Evolutionary conservation across 1,284 basidiomycete genomes (phyloP).

Genomic region (Rhizoctonia solani): DNA sequence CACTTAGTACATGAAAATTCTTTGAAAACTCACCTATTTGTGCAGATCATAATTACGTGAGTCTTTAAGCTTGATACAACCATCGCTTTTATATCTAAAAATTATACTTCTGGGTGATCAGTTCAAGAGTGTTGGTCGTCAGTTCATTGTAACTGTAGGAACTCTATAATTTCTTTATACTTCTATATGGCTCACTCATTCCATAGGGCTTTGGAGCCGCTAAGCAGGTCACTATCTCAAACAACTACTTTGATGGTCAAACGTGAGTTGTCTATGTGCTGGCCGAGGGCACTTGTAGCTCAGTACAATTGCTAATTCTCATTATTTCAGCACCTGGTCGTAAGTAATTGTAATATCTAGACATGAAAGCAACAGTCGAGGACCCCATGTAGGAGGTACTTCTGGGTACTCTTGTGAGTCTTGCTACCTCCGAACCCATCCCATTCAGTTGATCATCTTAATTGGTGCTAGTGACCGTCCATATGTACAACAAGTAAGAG

Average conservation of each 20-base stretch:
- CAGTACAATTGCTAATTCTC: too few relatives aligned
- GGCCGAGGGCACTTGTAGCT: not conserved
- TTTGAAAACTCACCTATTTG: not conserved
- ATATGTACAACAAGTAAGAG: too few relatives aligned
- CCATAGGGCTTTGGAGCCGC: conserved; percentile 6
- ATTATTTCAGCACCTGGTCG: conserved; percentile 31
- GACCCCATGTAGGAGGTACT: too few relatives aligned
- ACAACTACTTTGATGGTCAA: conserved; percentile 26
- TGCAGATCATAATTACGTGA: conserved; percentile 41
- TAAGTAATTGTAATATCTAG: too few relatives aligned
- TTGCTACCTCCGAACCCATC: too few relatives aligned
- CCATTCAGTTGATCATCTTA: too few relatives aligned
- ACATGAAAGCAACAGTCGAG: too few relatives aligned
- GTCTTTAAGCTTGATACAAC: not conserved
- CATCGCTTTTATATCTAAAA: not conserved
- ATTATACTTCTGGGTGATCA: not conserved
- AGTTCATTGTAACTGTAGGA: conserved; percentile 43
- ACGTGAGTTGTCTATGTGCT: conserved; percentile 4
- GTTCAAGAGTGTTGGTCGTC: conserved; percentile 43
- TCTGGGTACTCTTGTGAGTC: too few relatives aligned
- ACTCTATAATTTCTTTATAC: not conserved
- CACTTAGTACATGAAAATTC: not conserved
- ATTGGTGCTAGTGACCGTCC: too few relatives aligned
- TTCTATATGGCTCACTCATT: not conserved
- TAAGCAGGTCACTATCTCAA: conserved; percentile 11